Evolutionary conservation across 2,329 filamentous ascomycete genomes (phyloP), one percentile per base, ranked within the genome.

Genomic region (Mycosphaerella arachidis): DNA sequence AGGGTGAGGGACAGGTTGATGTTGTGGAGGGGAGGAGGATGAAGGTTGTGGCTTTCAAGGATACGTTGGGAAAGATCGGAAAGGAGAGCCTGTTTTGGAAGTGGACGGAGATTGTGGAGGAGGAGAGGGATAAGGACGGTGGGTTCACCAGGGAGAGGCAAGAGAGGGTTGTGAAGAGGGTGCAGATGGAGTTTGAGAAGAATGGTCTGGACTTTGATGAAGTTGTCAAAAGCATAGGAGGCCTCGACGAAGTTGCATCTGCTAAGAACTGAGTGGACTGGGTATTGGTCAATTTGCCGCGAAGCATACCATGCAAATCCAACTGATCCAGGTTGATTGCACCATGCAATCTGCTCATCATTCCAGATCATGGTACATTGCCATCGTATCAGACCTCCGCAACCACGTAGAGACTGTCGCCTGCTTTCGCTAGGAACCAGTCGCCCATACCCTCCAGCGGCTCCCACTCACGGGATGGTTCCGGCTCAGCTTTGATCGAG

Each of bases 71-170:
- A 1, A 82, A 82, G 2, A 81, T 94, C 74, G 91, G 89, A 48
- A 96, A 96, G 76, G 92, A 96, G 74, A 86, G 89, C 64, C 74
- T 97, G 56, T 97, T 97, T 77, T 96, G 90, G 77, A 85, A 88
- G 57, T 96, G 92, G 91, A 90, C 96, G 53, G 92, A 97, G 78
- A 83, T 95, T 71, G 86, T 97, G 53, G 92, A 97, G 76, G 95
- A 86, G 70, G 92, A 96, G 76, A 88, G 90, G 46, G 88, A 86
- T 37, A 83, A 84, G 66, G 89, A 91, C 0, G 90, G 88, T 18
- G 90, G 90, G 0, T 95, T 96, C 71, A 89, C 87, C 1, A 78
- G 81, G 0, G 88, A 92, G 71, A 83, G 86, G 69, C 91, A 96
- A 75, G 79, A 84, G 58, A 83, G 80, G 48, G 87, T 89, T 1